A percentile compares a stretch with the other conserved stretches of the same genome.
Conservation (phyloP, 345 rosid genomes). For the Reutealis trisperma region DNA sequence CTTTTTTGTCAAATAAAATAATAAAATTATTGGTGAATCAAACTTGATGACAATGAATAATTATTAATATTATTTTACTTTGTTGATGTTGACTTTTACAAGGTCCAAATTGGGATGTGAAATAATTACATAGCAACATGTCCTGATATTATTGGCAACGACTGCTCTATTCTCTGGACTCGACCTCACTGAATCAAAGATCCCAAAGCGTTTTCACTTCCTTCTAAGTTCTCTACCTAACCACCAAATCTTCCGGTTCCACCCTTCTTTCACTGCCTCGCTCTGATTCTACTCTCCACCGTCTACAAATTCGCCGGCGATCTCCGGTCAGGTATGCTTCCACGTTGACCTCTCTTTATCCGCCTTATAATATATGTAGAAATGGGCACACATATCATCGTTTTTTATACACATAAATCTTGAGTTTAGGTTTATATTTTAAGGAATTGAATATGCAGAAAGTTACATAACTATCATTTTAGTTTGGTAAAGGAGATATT, state of each 20-base stretch:
- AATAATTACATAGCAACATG: background rate
- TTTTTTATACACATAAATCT: background rate
- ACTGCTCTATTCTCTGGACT: background rate
- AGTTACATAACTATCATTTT: background rate
- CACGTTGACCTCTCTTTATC: background rate
- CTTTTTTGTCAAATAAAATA: too few relatives aligned
- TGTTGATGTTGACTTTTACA: too few relatives aligned
- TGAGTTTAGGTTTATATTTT: background rate
- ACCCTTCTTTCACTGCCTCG: too few relatives aligned
- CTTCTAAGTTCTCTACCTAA: background rate
- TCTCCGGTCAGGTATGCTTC: conserved; percentile 9
- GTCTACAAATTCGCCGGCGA: conserved; percentile 8
- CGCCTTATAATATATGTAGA: background rate
- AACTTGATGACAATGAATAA: too few relatives aligned
- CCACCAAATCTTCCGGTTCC: background rate
- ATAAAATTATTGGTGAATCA: too few relatives aligned
- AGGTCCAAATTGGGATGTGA: too few relatives aligned
- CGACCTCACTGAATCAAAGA: background rate
- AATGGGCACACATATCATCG: background rate
- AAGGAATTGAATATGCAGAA: background rate
- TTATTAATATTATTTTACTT: too few relatives aligned
- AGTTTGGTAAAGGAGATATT: background rate
- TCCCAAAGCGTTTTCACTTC: background rate
- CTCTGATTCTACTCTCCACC: background rate
- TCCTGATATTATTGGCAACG: background rate